Evolutionary conservation across 164 flowering plant genomes (phyloP).

Genomic region (Berberis thunbergii): DNA sequence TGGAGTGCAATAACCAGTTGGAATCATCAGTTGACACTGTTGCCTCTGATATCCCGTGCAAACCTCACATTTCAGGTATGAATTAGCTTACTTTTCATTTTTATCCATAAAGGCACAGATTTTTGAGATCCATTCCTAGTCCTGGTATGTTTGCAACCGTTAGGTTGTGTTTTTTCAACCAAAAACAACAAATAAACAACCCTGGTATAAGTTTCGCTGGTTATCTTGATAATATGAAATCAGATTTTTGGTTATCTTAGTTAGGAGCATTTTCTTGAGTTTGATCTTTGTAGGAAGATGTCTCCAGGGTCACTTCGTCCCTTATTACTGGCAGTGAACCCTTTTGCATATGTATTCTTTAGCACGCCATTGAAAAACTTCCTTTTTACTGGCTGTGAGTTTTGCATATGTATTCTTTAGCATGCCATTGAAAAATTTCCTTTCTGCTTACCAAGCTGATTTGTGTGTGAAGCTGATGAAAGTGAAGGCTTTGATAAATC

Average conservation of each 20-base stretch:
- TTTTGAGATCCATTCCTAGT: background rate
- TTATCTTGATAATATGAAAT: background rate
- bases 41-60: slow-evolving; percentile 10
- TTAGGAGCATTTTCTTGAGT: background rate
- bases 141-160: background rate
- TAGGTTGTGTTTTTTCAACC: background rate
- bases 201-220: background rate
- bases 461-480: slow-evolving; percentile 14
- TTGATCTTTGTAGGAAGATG: background rate
- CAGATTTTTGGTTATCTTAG: background rate
- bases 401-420: background rate
- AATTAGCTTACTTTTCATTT: background rate
- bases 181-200: background rate
- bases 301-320: background rate
- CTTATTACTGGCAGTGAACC: background rate
- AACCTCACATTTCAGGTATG: slow-evolving; percentile 29
- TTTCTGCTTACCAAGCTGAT: slow-evolving; percentile 4
- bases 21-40: slow-evolving; percentile 2
- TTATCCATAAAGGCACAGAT: background rate
- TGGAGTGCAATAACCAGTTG: slow-evolving; percentile 18
- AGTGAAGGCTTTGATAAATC: slow-evolving; percentile 14
- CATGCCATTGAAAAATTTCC: background rate
- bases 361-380: background rate
- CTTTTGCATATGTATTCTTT: background rate
- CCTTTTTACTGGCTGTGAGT: background rate